Evolutionary conservation across 129 eudicot genomes (phyloP), one percentile per base, ranked within the genome.

Genomic region (Ambrosia trifida): DNA sequence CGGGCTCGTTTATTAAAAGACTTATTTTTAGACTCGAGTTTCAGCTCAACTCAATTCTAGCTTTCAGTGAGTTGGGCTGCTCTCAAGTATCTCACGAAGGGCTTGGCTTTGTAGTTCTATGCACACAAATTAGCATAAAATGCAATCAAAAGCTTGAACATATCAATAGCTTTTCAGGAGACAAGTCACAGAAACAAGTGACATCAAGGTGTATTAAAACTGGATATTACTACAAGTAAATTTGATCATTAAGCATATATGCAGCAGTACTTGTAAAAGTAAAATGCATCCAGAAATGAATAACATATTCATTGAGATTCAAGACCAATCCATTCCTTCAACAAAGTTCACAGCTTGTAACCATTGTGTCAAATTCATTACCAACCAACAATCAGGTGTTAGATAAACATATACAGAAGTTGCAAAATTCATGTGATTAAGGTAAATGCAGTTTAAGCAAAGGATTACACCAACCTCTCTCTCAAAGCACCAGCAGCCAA

Each of bases 401-500:
- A 18, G 24, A 20, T 18, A 10, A 19, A 28, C 46, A 12, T n/a
- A 46, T 45, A 66, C 19, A 5, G 14, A 4, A 45, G 1, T 12
- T 13, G 13, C 4, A 38, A 57, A 57, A 57, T 57, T 57, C 63
- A 24, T 57, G 14, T 57, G 24, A 51, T 17, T 51, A 5, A 51
- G 17, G 11, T 14, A 51, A 51, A 18, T 46, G 52, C 12, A 12
- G 6, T 14, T 52, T 52, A 16, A 52, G 28, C 3, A 16, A 35
- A 62, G 3, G 13, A 47, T 46, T 38, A 38, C 24, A 50, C 85
- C 41, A 38, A 83, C 91, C 91, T 86, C 53, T 83, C 84, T 49
- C 88, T 80, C 17, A 86, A 86, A 75, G 83, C 86, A 71, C 80
- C 79, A 18, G n/a, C n/a, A n/a, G n/a, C n/a, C n/a, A n/a, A n/a